A percentile compares a stretch with the other conserved stretches of the same genome.
phyloP scores from a whole-genome alignment of 345 rosid species.

The Arabidopsis suecica region DNA sequence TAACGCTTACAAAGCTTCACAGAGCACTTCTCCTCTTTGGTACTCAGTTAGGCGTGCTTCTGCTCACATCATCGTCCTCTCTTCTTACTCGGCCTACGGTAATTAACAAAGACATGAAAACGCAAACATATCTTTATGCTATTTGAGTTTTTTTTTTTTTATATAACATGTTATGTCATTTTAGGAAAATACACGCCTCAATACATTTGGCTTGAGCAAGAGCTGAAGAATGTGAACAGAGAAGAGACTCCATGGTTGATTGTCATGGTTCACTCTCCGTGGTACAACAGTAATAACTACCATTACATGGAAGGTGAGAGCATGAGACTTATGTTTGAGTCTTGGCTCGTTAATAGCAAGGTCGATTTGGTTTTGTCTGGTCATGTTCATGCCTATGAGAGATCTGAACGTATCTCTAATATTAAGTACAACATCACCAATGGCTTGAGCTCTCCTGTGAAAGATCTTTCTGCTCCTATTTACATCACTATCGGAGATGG shows the following conservation, averaged over 20 bases:
- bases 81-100: constrained; percentile 53
- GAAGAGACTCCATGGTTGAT: constrained; percentile 49
- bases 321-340: constrained; percentile 55
- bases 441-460: constrained; percentile 53
- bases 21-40: constrained; percentile 53
- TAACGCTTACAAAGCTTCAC: constrained; percentile 44
- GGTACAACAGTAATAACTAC: constrained; percentile 48
- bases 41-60: constrained; percentile 50
- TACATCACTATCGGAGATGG: constrained; percentile 74
- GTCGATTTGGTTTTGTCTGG: constrained; percentile 57
- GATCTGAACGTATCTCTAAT: constrained; percentile 61
- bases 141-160: not conserved
- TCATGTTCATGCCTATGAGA: constrained; percentile 60
- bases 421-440: constrained; percentile 55
- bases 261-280: constrained; percentile 40
- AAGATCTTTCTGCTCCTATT: constrained; percentile 60
- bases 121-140: not conserved
- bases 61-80: constrained; percentile 49
- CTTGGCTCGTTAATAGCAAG: constrained; percentile 52
- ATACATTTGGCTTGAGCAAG: constrained; percentile 44
- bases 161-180: constrained; percentile 4
- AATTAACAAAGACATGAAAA: not conserved
- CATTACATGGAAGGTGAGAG: constrained; percentile 66
- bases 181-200: constrained; percentile 48
- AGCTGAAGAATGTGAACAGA: constrained; percentile 48